A percentile compares a stretch with the other conserved stretches of the same genome.
These are phyloP conservation scores for Bipolaris sorokiniana DNA, from an alignment of 2,329 filamentous ascomycete species.

Conservation along the genomic window DNA sequence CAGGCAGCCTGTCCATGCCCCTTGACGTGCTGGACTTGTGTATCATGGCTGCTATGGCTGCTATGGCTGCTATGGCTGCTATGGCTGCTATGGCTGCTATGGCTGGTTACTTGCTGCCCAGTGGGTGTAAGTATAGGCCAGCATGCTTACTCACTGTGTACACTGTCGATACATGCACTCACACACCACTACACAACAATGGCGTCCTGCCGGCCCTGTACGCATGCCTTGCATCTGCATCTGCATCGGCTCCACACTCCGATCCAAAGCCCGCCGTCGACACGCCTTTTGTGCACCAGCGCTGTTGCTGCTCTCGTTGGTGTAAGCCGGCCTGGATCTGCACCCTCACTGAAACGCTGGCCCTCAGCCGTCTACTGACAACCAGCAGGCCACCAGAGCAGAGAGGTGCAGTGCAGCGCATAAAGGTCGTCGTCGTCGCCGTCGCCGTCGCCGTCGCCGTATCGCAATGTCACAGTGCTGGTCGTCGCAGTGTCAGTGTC, in stretches of 20 bases:
- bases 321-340: not conserved
- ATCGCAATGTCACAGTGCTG: not conserved
- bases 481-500: constrained; percentile 4
- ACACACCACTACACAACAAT: not conserved
- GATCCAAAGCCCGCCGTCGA: not conserved
- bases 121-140: not conserved
- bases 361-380: constrained; percentile 8
- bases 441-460: too few relatives aligned
- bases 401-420: too few relatives aligned
- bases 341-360: constrained; percentile 30
- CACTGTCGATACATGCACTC: not conserved
- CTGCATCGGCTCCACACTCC: constrained; percentile 17
- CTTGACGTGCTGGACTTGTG: constrained; percentile 20
- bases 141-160: too few relatives aligned
- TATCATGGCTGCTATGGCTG: too few relatives aligned
- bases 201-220: not conserved
- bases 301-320: not conserved
- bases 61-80: too few relatives aligned
- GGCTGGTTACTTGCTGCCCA: constrained; percentile 4
- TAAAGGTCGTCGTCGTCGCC: too few relatives aligned
- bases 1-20: constrained; percentile 21
- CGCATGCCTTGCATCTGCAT: not conserved
- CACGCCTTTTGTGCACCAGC: too few relatives aligned
- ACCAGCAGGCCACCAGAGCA: not conserved
- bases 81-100: too few relatives aligned